phyloP scores from a whole-genome alignment of 2,329 filamentous ascomycete species.

The Xylaria sp. region DNA sequence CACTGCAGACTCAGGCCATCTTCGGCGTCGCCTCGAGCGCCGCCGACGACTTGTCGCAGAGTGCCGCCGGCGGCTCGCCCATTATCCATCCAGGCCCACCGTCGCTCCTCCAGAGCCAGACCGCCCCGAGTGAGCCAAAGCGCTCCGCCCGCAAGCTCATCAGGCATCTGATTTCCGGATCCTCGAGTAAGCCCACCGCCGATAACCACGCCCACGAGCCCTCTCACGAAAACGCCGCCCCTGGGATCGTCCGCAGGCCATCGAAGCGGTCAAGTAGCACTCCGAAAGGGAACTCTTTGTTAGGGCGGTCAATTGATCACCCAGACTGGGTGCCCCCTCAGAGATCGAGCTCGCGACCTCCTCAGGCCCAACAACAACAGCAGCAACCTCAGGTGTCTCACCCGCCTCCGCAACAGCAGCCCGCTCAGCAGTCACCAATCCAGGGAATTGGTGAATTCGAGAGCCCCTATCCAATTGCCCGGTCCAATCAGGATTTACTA shows the following conservation, averaged over 20 bases:
- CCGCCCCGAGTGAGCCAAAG: slow-evolving; percentile 48
- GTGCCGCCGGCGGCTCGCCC: slow-evolving; percentile 38
- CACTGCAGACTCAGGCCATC: slow-evolving; percentile 43
- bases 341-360: slow-evolving; percentile 29
- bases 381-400: slow-evolving; percentile 5
- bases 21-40: slow-evolving; percentile 48
- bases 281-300: slow-evolving; percentile 50
- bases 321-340: slow-evolving; percentile 40
- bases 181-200: slow-evolving; percentile 41
- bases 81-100: slow-evolving; percentile 32
- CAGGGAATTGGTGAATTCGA: slow-evolving; percentile 51
- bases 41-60: slow-evolving; percentile 49
- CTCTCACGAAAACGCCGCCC: slow-evolving; percentile 54
- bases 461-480: slow-evolving; percentile 44
- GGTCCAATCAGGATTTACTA: slow-evolving; percentile 48
- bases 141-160: slow-evolving; percentile 60
- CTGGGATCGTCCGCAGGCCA: slow-evolving; percentile 57
- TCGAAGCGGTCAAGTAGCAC: slow-evolving; percentile 63
- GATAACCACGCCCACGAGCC: slow-evolving; percentile 41
- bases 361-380: slow-evolving; percentile 24
- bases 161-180: slow-evolving; percentile 58
- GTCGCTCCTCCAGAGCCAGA: slow-evolving; percentile 34
- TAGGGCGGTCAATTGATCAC: slow-evolving; percentile 36
- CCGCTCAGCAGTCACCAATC: slow-evolving; percentile 50
- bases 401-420: slow-evolving; percentile 27